Evolutionary conservation across 2,329 filamentous ascomycete species (phyloP), one percentile per base, ranked within the genome.

Genomic region (Venturia nashicola): DNA sequence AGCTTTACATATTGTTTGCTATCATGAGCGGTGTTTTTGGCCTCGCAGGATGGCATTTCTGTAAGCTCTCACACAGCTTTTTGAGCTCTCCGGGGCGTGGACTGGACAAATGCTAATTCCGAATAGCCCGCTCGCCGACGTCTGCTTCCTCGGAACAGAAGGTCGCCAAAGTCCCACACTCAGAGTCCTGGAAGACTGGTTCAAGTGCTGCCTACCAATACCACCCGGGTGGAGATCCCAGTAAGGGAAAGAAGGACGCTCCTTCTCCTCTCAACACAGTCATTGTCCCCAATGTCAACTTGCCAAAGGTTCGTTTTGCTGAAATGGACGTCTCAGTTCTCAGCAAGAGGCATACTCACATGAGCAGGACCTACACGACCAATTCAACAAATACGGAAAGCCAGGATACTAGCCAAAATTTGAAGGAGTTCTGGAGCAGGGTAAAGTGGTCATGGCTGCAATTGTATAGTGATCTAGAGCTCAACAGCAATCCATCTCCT

Each of bases 381-480:
- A 88, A 81, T 97, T 88, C 86, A 99, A 99, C 89, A 99, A 99
- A 84, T 97, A 90, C 86, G 94, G 94, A 78, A 97, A 97, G 86
- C 94, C 97, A 70, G 92, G 91, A 70, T 97, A 60, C 23, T 60
- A 60, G 59, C 32, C 27, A 16, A 57, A 57, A 14, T 57, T 57
- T 36, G 27, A 20, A 36, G 51, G 27, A 36, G 18, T 34, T 20
- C 32, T n/a, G 14, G 27, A 27, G 18, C 32, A 36, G 27, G 32
- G 16, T 20, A 57, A 34, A 57, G 51, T n/a, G 12, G 51, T 3
- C 18, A 57, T 18, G 51, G 51, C 51, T 55, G 14, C 32, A n/a
- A n/a, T 36, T 57, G 51, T 57, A 57, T n/a, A 57, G 51, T n/a
- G 51, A 57, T 36, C 18, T 57, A 57, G 51, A 57, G 51, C 16